A percentile compares a stretch with the other conserved stretches of the same genome.
phyloP scores from a whole-genome alignment of 2,329 filamentous ascomycete genomes.

The Mycogone perniciosa region DNA sequence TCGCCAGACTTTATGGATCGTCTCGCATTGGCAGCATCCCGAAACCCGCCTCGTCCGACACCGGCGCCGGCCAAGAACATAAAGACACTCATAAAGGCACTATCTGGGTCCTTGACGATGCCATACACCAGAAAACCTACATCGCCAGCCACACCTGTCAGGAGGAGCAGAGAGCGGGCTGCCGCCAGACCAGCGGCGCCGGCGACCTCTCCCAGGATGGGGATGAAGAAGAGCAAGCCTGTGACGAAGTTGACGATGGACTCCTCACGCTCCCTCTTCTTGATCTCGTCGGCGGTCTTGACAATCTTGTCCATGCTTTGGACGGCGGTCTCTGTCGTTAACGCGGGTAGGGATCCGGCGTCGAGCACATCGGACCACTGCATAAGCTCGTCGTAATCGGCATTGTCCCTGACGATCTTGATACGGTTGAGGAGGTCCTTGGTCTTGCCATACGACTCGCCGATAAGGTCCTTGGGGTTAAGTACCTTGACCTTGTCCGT shows the following conservation, averaged over 20 bases:
- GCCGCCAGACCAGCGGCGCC: constrained; percentile 11
- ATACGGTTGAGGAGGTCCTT: constrained; percentile 3
- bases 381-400: not conserved
- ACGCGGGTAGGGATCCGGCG: constrained; percentile 15
- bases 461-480: constrained; percentile 19
- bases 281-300: constrained; percentile 19
- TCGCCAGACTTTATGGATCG: not conserved
- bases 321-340: constrained; percentile 18
- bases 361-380: constrained; percentile 11
- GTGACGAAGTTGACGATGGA: constrained; percentile 31
- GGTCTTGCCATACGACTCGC: constrained; percentile 9
- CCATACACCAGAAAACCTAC: constrained; percentile 17
- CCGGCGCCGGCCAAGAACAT: constrained; percentile 13
- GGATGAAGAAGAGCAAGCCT: constrained; percentile 42
- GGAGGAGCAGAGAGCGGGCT: constrained; percentile 11
- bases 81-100: constrained; percentile 22
- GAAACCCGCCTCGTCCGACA: constrained; percentile 1
- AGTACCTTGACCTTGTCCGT: constrained; percentile 10
- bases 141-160: constrained; percentile 18
- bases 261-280: constrained; percentile 14
- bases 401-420: constrained; percentile 3
- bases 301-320: constrained; percentile 21
- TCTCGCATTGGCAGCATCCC: not conserved
- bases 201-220: constrained; percentile 43
- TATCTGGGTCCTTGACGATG: constrained; percentile 21